Base-by-base conservation (phyloP, 352 stramenopile species). In the Phytopythium helicoides region DNA sequence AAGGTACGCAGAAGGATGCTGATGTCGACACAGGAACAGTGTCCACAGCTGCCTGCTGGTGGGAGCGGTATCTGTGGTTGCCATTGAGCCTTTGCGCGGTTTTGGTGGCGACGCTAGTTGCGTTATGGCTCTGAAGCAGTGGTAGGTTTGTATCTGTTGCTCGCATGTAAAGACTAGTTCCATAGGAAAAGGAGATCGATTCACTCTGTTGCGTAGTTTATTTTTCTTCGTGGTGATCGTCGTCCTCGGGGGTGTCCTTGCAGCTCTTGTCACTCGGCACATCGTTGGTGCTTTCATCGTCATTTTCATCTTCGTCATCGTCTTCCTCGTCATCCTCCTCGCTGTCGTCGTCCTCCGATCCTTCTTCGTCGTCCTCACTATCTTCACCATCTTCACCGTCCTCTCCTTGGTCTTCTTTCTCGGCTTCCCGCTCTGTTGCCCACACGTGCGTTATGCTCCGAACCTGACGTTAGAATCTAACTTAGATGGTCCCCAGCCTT, bases 371-470 rank as follows among this genome's bases (percentile, higher is more conserved):
- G 2, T 85, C 64, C 0, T 76, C 71, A 2, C 83, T 71, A 11
- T 87, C 72, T 2, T 89, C 71, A 7, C 76, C 62, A 0, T 92
- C 75, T 7, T 77, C 76, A 0, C 81, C 66, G 1, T 84, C 71
- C 16, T 70, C 58, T n/a, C 54, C 45, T 14, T n/a, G n/a, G n/a
- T 64, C 63, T 21, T 54, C 39, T 3, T 73, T 54, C 28, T 65
- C 54, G 3, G 64, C 71, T 12, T 60, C 68, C 11, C 81, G 60
- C 25, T 84, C 52, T 6, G 59, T 49, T 69, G 75, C 34, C 15
- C 19, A 19, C 10, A 34, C 11, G 18, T 25, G 15, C 23, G 8
- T 34, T 5, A 35, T 60, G 23, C 49, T 3, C 4, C 40, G 33
- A 49, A n/a, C 6, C 2, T 36, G 23, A 12, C 5, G 35, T 44